A percentile compares a stretch with the other conserved stretches of the same genome.
Evolutionary conservation across 1,284 basidiomycete genomes (phyloP).

Genomic region (Taiwanofungus camphoratus): DNA sequence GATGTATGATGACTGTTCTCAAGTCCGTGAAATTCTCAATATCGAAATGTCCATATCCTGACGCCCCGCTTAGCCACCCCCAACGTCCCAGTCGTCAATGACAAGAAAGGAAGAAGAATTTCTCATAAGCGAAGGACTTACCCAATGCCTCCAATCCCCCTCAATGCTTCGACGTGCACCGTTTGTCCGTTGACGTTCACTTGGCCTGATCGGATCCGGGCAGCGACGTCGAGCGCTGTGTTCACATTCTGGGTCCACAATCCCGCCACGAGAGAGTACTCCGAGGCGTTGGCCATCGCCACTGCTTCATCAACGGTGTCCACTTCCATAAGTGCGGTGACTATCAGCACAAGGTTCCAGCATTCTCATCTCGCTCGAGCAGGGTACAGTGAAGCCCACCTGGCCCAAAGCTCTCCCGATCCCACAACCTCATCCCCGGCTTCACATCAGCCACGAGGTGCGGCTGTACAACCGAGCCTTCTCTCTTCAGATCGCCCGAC

Average conservation of each 20-base stretch:
- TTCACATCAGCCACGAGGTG: conserved; percentile 46
- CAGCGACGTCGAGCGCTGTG: conserved; percentile 42
- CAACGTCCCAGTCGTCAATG: background rate
- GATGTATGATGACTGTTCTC: conserved; percentile 36
- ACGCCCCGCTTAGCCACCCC: conserved; percentile 34
- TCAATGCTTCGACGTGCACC: conserved; percentile 21
- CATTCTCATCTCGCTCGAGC: conserved; percentile 36
- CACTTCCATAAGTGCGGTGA: conserved; percentile 39
- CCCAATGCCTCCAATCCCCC: conserved; percentile 28
- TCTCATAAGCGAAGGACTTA: conserved; percentile 13
- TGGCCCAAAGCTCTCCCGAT: conserved; percentile 57
- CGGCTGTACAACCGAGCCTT: conserved; percentile 46
- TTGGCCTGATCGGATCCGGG: conserved; percentile 42
- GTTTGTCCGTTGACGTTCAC: conserved; percentile 37
- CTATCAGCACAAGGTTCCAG: conserved; percentile 30
- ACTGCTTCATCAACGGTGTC: conserved; percentile 47
- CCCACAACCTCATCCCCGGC: conserved; percentile 46
- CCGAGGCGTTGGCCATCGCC: conserved; percentile 47
- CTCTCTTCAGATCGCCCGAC: conserved; percentile 38
- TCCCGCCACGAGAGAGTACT: conserved; percentile 47
- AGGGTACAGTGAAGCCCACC: conserved; percentile 25
- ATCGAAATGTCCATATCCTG: conserved; percentile 46
- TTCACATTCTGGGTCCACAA: conserved; percentile 51
- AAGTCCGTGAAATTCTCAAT: conserved; percentile 45
- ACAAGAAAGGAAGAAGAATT: background rate